A percentile compares a stretch with the other conserved stretches of the same genome.
Conservation (phyloP, 768 basidiomycete genomes). For the Pleurotus salmoneostramineus region DNA sequence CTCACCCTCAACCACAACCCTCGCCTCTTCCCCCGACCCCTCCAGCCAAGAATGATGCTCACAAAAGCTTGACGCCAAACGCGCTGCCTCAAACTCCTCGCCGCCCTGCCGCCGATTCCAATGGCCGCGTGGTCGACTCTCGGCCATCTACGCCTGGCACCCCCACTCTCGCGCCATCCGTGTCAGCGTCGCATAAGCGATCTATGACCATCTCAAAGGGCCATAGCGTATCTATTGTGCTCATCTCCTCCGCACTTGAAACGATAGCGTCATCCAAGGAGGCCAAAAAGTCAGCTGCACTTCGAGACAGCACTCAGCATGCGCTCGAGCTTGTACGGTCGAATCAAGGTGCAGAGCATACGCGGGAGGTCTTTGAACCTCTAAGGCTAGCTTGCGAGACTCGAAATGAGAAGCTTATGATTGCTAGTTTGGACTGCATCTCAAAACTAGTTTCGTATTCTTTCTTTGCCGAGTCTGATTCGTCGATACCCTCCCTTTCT, state of each 20-base stretch:
- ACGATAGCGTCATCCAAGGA: slow-evolving; percentile 85
- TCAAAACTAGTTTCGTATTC: slow-evolving; percentile 97
- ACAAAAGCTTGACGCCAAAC: neutral
- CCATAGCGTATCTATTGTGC: slow-evolving; percentile 70
- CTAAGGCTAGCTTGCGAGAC: slow-evolving; percentile 96
- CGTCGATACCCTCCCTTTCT: slow-evolving; percentile 46
- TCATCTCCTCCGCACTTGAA: slow-evolving; percentile 83
- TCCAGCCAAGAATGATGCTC: neutral
- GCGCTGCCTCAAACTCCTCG: neutral
- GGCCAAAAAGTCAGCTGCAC: slow-evolving; percentile 75
- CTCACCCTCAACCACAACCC: neutral
- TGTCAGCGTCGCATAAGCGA: slow-evolving; percentile 37
- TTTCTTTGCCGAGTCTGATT: slow-evolving; percentile 76
- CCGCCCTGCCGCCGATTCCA: neutral
- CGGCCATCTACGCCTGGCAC: slow-evolving; percentile 4
- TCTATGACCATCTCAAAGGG: slow-evolving; percentile 66
- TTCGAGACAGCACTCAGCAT: slow-evolving; percentile 77
- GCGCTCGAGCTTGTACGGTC: slow-evolving; percentile 80
- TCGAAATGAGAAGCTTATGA: slow-evolving; percentile 87
- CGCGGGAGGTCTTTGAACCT: slow-evolving; percentile 93
- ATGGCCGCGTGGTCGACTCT: slow-evolving; percentile 6
- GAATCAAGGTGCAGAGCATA: slow-evolving; percentile 69
- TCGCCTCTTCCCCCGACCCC: slow-evolving; percentile 7
- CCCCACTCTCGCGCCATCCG: slow-evolving; percentile 8
- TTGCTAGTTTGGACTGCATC: slow-evolving; percentile 95